Base-by-base conservation (phyloP, 371 early-diverging fungal species). In the Mucor plumbeus region DNA sequence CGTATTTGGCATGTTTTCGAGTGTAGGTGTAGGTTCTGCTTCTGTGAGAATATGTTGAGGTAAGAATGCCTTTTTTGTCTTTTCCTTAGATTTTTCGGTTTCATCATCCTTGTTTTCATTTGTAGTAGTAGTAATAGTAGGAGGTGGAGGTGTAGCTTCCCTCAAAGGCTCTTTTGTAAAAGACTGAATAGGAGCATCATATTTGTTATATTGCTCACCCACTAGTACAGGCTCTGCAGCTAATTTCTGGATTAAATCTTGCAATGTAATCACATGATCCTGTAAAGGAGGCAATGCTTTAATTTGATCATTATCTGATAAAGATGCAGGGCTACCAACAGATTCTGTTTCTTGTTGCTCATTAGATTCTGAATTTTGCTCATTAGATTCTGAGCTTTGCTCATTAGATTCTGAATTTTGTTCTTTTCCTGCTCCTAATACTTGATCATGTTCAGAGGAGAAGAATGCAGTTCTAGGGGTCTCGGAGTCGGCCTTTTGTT, bases 1-100 rank as follows among this genome's bases (percentile, higher is more conserved):
- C 19, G 63, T 58, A 21, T 59, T 58, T 1, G 65, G 64, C 48
- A 55, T 57, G 14, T 34, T 47, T 47, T 69, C 71, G 14, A 31
- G 47, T 1, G 68, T 71, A 19, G 75, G 71, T 11, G 75, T 74
- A 7, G 75, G 71, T 11, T 71, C 75, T 4, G 75, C 75, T n/a
- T 71, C 71, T 8, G 70, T 73, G 6, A 73, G 59, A 15, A 70
- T 57, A 55, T 66, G 64, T 11, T 73, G 60, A 31, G 74, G 74
- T 14, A 73, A 63, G 41, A 47, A 69, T 6, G 68, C 68, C 15
- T 21, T 47, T 39, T 35, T 17, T 5, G 26, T 3, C 35, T 60
- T 60, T 17, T 21, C n/a, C 34, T 39, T 41, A 4, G 26, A 58
- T 21, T 40, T 14, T 50, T 38, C 36, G 3, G 35, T 14, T 34